Base-by-base conservation (phyloP, 345 rosid genomes). In the Trapa bicornis region DNA sequence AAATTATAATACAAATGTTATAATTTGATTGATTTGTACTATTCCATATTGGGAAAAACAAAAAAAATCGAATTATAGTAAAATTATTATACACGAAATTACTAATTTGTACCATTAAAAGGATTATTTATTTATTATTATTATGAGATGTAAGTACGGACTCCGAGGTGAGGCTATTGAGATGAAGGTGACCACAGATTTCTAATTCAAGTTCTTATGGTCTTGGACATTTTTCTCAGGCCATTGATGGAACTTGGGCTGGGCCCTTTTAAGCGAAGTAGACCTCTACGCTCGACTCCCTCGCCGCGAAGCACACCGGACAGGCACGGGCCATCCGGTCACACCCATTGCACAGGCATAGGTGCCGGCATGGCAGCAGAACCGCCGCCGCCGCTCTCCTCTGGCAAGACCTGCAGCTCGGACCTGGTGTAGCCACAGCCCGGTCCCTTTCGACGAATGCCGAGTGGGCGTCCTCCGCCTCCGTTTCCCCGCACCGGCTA, bases 301-400 rank as follows among this genome's bases (percentile, higher is more conserved):
- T 85, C 65, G 74, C 68, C 67, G 70, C 65, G 73, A 78, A 83
- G 83, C 98, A 92, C 37, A 89, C 76, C 35, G 98, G 98, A 83
- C 98, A 92, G 36, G 84, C 81, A 12, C 76, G 78, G 29, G 79
- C 87, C 65, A 82, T 72, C 33, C 75, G 82, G 74, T 90, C 89
- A 67, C 98, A 92, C 53, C 68, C 90, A 72, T 77, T 75, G 76
- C 98, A 92, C 2, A 88, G 65, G 58, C 86, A 78, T 47, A 92
- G 85, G 79, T 92, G 97, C 64, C 97, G 96, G 78, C 98, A 92
- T 73, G 98, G 97, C 84, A 92, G 63, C 75, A 85, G 76, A 62
- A 92, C 80, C 75, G 88, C 94, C 72, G 90, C 69, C 70, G 96
- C 97, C 50, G 72, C 73, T 50, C 89, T 68, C 67, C 70, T 76